These are phyloP conservation scores for Fusarium anthophilum DNA, from an alignment of 2,329 filamentous ascomycete species.

Conservation along the genomic window DNA sequence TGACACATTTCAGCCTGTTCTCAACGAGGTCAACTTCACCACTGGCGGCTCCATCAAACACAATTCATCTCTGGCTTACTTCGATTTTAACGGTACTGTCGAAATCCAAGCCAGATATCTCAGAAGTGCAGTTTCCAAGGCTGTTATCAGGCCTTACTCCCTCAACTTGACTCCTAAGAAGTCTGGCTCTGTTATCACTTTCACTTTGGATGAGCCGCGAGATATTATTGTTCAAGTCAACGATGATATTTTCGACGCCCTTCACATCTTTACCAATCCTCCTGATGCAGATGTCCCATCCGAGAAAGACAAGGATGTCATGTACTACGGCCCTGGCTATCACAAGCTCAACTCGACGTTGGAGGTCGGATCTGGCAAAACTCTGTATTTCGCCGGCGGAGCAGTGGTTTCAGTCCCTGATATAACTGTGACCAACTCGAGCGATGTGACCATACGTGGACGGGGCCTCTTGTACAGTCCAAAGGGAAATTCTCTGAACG, in stretches of 20 bases:
- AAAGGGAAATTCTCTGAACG: background rate
- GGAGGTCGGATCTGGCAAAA: background rate
- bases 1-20: background rate
- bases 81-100: background rate
- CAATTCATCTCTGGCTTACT: background rate
- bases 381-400: background rate
- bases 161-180: background rate
- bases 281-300: background rate
- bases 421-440: background rate
- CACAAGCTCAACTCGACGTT: background rate
- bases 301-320: rapidly evolving
- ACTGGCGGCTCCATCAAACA: background rate
- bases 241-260: background rate
- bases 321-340: background rate
- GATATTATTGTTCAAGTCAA: background rate
- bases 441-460: background rate
- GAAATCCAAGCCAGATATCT: background rate
- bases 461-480: background rate
- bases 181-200: background rate
- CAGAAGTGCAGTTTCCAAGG: background rate
- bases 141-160: background rate
- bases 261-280: background rate
- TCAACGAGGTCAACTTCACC: background rate
- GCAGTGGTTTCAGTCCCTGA: background rate
- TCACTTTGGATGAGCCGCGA: background rate